A percentile compares a stretch with the other conserved stretches of the same genome.
phyloP scores from a whole-genome alignment of 2,329 filamentous ascomycete genomes.

The Fusarium clavum region DNA sequence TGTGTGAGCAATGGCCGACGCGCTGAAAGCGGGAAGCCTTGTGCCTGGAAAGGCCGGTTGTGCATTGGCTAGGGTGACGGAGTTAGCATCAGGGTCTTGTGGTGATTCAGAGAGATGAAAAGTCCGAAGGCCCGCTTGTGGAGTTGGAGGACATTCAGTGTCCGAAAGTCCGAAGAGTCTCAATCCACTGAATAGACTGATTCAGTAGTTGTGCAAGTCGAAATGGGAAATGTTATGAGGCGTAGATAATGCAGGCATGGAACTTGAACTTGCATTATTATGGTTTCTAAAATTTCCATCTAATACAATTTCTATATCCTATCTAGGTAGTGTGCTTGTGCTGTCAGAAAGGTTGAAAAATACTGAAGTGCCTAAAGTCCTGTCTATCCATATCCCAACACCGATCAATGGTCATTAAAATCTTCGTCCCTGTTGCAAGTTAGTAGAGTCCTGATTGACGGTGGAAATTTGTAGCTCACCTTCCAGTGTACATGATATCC shows the following conservation, averaged over 20 bases:
- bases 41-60: no score
- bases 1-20: background rate
- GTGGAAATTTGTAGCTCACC: background rate
- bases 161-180: constrained; percentile 38
- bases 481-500: constrained; percentile 16
- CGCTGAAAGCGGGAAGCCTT: background rate
- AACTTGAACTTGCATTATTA: background rate
- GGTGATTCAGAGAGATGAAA: constrained; percentile 20
- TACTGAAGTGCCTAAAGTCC: background rate
- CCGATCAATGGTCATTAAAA: constrained; percentile 4
- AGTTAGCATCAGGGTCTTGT: background rate
- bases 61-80: background rate
- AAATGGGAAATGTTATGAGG: constrained; percentile 4
- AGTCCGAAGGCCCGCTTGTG: constrained; percentile 13
- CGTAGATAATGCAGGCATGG: background rate
- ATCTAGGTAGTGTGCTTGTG: background rate
- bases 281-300: background rate
- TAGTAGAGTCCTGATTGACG: background rate
- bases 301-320: background rate
- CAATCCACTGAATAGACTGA: constrained; percentile 23
- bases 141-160: constrained; percentile 33
- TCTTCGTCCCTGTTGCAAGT: background rate
- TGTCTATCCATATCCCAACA: background rate
- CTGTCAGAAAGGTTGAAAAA: background rate
- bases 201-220: no score